Evolutionary conservation across 73 alveolate species (phyloP).

Genomic region (Paramecium tetraurelia): DNA sequence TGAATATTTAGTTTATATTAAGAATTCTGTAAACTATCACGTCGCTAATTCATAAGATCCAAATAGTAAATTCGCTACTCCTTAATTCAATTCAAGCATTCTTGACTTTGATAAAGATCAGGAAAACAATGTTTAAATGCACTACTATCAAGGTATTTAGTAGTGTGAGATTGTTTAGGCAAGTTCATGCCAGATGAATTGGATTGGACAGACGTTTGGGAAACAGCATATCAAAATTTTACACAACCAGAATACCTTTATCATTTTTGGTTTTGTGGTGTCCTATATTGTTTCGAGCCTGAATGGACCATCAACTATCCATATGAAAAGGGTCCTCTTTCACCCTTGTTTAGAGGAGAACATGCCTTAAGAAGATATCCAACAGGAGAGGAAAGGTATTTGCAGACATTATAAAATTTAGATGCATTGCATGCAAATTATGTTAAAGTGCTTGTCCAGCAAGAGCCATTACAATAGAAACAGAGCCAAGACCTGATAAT

Average conservation of each 20-base stretch:
- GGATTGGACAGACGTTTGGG: conserved; percentile 68
- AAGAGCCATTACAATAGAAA: conserved; percentile 83
- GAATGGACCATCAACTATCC: conserved; percentile 86
- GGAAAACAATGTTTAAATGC: conserved; percentile 35
- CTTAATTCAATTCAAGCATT: conserved; percentile 18
- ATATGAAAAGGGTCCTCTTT: conserved; percentile 88
- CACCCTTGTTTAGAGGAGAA: conserved; percentile 92
- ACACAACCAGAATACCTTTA: conserved; percentile 62
- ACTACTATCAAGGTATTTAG: conserved; percentile 22
- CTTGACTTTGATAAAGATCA: conserved; percentile 20
- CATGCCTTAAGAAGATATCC: conserved; percentile 93
- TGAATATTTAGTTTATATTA: neutral
- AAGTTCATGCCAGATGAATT: conserved; percentile 62
- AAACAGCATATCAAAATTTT: conserved; percentile 45
- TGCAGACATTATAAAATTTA: neutral
- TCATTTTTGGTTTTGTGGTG: conserved; percentile 65
- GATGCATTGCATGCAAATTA: conserved; percentile 93
- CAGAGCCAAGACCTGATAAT: conserved; percentile 94
- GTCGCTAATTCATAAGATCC: neutral
- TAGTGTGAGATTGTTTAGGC: neutral
- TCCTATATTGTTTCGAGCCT: conserved; percentile 65
- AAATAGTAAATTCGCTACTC: neutral
- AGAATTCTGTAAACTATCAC: conserved; percentile 3
- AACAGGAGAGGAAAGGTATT: conserved; percentile 84
- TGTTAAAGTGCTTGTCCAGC: conserved; percentile 94